phyloP scores from a whole-genome alignment of 1,139 yeast genomes.

The Magnusiomyces clavatus region DNA sequence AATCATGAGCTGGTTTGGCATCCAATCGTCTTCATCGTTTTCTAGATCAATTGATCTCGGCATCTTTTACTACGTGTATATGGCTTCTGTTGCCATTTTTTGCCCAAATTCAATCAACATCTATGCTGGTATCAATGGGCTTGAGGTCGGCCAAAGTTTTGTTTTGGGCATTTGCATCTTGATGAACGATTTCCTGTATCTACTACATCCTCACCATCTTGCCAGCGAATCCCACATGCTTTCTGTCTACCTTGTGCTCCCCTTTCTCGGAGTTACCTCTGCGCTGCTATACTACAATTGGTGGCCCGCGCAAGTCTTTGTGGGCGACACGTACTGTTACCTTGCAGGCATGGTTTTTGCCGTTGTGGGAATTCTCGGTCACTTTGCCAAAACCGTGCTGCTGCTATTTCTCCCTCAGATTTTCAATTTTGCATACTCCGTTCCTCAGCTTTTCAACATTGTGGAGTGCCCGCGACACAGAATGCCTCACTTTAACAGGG shows the following conservation, averaged over 20 bases:
- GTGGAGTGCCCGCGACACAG: constrained; percentile 96
- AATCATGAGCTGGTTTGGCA: constrained; percentile 24
- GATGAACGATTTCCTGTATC: constrained; percentile 67
- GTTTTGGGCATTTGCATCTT: constrained; percentile 65
- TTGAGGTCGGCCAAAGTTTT: constrained; percentile 92
- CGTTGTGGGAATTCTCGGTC: constrained; percentile 91
- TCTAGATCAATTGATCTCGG: constrained; percentile 65
- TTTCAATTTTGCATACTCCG: constrained; percentile 76
- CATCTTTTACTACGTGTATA: constrained; percentile 68
- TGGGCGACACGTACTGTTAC: constrained; percentile 96
- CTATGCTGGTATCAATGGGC: constrained; percentile 90
- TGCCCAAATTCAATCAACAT: constrained; percentile 97
- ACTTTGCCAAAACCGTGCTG: constrained; percentile 85
- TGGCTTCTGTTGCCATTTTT: constrained; percentile 87
- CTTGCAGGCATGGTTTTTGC: constrained; percentile 99
- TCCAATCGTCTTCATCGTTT: constrained; percentile 9
- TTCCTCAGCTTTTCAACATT: constrained; percentile 78
- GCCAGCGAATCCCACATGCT: constrained; percentile 73
- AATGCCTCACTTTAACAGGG: constrained; percentile 63
- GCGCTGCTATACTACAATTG: constrained; percentile 75
- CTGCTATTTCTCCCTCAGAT: constrained; percentile 86
- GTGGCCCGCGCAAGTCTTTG: constrained; percentile 90
- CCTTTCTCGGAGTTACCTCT: constrained; percentile 77
- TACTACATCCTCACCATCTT: constrained; percentile 51
- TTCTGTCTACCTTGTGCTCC: constrained; percentile 71